Evolutionary conservation across 331 rosid species (phyloP).

Genomic region (Quercus phellos): DNA sequence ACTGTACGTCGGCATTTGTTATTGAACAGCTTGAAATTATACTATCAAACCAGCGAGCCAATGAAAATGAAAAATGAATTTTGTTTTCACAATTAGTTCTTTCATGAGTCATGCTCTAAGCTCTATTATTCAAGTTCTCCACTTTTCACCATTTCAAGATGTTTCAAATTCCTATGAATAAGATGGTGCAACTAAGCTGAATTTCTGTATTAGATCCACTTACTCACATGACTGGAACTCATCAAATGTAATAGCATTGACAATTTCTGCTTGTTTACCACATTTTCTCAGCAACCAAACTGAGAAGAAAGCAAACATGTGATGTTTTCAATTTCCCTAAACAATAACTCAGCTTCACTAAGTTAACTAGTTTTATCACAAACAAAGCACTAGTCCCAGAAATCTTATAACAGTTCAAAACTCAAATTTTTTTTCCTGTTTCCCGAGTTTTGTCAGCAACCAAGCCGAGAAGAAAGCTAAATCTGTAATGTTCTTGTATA

Average conservation of each 20-base stretch:
- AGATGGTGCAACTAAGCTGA: neutral
- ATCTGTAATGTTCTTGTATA: neutral
- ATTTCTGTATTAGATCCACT: neutral
- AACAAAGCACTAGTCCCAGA: neutral
- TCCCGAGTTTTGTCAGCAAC: neutral
- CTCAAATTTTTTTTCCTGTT: neutral
- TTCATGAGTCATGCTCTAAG: neutral
- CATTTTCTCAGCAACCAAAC: neutral
- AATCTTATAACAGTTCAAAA: neutral
- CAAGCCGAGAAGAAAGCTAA: neutral
- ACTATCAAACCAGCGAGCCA: slow-evolving; percentile 41
- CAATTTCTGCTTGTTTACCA: neutral
- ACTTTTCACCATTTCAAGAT: neutral
- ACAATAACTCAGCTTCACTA: neutral
- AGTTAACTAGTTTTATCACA: neutral
- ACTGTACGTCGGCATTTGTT: slow-evolving; percentile 55
- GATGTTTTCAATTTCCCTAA: neutral
- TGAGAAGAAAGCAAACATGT: neutral
- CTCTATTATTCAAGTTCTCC: neutral
- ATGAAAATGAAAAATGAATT: neutral
- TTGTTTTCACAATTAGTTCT: neutral
- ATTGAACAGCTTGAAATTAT: slow-evolving; percentile 62
- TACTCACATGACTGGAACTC: neutral
- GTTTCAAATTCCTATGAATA: neutral
- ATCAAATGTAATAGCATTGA: neutral